A percentile compares a stretch with the other conserved stretches of the same genome.
Conservation (phyloP, 2,329 filamentous ascomycete species). For the Colletotrichum spaethianum region DNA sequence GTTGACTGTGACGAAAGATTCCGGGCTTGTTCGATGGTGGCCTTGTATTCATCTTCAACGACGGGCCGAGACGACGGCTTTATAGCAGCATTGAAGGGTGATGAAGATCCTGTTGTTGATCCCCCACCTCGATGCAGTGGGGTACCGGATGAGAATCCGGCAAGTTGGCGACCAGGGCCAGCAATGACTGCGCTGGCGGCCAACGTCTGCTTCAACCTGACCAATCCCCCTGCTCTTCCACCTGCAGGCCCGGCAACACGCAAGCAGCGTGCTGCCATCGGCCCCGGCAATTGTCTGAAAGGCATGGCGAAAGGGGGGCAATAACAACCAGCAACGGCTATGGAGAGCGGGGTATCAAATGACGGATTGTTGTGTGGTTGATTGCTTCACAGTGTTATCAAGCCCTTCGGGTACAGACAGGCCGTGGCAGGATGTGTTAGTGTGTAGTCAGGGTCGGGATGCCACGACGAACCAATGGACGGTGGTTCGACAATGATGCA, state of each 20-base stretch:
- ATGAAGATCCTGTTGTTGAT: slow-evolving; percentile 21
- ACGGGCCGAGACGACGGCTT: slow-evolving; percentile 20
- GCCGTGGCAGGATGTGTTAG: slow-evolving; percentile 2
- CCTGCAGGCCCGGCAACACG: slow-evolving; percentile 19
- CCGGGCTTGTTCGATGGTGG: slow-evolving; percentile 35
- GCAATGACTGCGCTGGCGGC: slow-evolving; percentile 22
- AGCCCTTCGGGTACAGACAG: background rate
- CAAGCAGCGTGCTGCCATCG: slow-evolving; percentile 31
- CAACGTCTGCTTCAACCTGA: slow-evolving; percentile 23
- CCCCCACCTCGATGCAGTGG: slow-evolving; percentile 31
- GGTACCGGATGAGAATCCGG: slow-evolving; percentile 32
- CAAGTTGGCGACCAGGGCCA: slow-evolving; percentile 30
- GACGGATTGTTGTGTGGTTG: background rate
- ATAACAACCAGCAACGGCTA: background rate
- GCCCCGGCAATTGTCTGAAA: slow-evolving; percentile 31
- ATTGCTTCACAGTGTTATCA: slow-evolving; percentile 26
- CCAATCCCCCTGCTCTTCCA: slow-evolving; percentile 17
- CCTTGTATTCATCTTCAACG: slow-evolving; percentile 20
- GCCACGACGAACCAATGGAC: slow-evolving; percentile 7
- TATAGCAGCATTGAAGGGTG: slow-evolving; percentile 28
- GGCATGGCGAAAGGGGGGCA: slow-evolving; percentile 31
- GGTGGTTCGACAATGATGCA: slow-evolving; percentile 9
- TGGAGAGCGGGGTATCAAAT: slow-evolving; percentile 17
- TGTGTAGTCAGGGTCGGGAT: background rate
- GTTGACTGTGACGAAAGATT: slow-evolving; percentile 26